A percentile compares a stretch with the other conserved stretches of the same genome.
These are phyloP conservation scores for Fusarium bactridioides DNA, from an alignment of 2,329 filamentous ascomycete genomes.

Conservation along the genomic window DNA sequence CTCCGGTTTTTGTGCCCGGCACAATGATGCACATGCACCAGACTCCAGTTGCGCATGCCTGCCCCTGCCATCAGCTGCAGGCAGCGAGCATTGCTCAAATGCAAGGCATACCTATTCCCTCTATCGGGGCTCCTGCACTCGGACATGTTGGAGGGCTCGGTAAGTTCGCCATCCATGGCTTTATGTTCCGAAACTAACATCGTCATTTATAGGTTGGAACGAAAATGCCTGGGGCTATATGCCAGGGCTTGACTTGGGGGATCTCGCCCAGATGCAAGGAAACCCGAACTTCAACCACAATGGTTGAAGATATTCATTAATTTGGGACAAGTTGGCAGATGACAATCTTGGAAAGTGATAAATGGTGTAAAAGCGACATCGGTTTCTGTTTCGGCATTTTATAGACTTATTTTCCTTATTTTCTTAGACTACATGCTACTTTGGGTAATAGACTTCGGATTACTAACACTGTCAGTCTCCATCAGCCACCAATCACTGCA, in stretches of 20 bases:
- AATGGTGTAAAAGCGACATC: background rate
- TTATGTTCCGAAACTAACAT: background rate
- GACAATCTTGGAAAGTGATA: no score
- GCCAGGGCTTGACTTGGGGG: background rate
- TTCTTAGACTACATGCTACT: background rate
- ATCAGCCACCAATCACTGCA: background rate
- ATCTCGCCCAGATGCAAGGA: background rate
- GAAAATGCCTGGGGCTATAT: background rate
- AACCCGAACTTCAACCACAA: background rate
- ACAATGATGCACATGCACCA: background rate
- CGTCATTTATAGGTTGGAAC: background rate
- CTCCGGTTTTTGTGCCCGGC: background rate
- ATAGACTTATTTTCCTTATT: background rate
- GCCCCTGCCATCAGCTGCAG: background rate
- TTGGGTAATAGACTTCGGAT: no score
- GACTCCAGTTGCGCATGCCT: background rate
- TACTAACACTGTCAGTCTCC: accelerated
- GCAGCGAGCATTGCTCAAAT: background rate
- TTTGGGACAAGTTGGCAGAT: background rate
- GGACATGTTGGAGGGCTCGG: background rate
- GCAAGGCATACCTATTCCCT: background rate
- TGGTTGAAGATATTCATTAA: background rate
- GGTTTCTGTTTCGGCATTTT: background rate
- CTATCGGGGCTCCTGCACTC: accelerated
- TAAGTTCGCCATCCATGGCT: background rate